These are phyloP conservation scores for Tilletia caries DNA, from an alignment of 1,284 basidiomycete species.

Conservation along the genomic window DNA sequence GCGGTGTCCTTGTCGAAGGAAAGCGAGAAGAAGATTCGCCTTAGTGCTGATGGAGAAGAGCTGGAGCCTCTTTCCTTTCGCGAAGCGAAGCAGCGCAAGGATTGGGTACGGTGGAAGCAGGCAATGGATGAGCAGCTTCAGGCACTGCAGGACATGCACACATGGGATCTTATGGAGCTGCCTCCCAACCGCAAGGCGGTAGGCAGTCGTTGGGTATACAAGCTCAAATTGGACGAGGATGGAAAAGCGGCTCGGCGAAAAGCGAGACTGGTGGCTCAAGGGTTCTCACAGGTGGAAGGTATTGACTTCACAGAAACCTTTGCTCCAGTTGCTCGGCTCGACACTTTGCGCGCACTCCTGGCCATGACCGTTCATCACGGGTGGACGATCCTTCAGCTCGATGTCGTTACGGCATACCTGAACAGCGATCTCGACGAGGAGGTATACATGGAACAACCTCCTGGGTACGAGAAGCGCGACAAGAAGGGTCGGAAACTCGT, in stretches of 20 bases:
- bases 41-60: neutral
- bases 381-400: neutral
- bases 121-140: neutral
- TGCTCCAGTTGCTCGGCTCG: neutral
- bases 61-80: neutral
- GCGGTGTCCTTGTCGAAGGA: neutral
- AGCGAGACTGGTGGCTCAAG: neutral
- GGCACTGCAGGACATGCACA: neutral
- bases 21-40: neutral
- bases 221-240: neutral
- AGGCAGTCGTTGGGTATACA: neutral
- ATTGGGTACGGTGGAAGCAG: neutral
- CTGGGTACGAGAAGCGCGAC: neutral
- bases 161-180: neutral
- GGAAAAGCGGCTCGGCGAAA: neutral
- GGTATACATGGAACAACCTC: neutral
- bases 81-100: neutral
- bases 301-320: neutral
- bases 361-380: neutral
- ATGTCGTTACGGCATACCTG: constrained; percentile 2
- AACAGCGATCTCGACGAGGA: neutral
- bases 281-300: neutral
- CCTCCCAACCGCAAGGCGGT: neutral
- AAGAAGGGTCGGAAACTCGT: neutral
- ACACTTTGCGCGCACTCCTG: neutral